Evolutionary conservation across 257 asterid genomes (phyloP).

Genomic region (Primulina tabacum): DNA sequence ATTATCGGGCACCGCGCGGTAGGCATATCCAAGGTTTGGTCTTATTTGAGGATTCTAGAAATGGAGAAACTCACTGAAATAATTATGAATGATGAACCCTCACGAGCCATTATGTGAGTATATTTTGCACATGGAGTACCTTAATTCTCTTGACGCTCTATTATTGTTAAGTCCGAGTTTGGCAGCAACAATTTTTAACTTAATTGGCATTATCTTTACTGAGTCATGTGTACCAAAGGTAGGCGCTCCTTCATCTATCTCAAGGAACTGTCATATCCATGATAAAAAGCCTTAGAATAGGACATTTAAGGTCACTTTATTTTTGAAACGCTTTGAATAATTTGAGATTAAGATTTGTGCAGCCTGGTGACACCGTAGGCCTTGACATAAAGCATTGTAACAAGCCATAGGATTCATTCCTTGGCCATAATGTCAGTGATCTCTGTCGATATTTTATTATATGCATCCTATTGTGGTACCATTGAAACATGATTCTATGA

Average conservation of each 20-base stretch:
- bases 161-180: neutral
- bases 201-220: neutral
- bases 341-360: no score
- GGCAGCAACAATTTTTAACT: neutral
- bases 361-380: neutral
- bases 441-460: neutral
- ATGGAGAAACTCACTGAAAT: neutral
- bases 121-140: neutral
- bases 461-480: neutral
- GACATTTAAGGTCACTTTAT: neutral
- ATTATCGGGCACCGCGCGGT: neutral
- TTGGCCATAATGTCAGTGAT: neutral
- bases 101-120: neutral
- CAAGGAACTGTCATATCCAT: no score
- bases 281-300: neutral
- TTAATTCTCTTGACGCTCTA: neutral
- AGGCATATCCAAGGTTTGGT: neutral
- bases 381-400: neutral
- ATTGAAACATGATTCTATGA: neutral
- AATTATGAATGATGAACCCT: neutral
- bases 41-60: neutral
- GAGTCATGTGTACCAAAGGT: neutral
- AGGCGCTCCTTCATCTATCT: neutral
- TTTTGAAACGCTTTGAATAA: neutral
- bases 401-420: conserved; percentile 4